Percentiles rank a stretch among this genome's conserved stretches.
These are phyloP conservation scores for Tulasnella calospora DNA, from an alignment of 768 basidiomycete species.

Conservation along the genomic window DNA sequence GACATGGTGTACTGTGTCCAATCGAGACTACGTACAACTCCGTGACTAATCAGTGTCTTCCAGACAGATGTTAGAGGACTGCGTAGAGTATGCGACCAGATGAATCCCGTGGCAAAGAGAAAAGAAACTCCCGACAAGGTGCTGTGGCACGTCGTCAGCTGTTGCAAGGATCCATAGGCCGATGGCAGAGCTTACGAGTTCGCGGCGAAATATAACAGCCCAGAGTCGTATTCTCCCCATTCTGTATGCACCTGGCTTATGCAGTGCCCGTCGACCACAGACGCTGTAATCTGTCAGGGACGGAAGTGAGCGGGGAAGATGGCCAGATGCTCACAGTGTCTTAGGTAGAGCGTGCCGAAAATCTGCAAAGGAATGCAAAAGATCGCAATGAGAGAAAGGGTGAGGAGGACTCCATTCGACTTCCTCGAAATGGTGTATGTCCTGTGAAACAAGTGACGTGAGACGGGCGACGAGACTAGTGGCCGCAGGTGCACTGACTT, in stretches of 20 bases:
- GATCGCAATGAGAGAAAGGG: slow-evolving; percentile 10
- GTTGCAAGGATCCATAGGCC: not conserved
- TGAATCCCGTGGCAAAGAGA: not conserved
- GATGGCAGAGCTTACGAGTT: not conserved
- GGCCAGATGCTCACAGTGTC: not conserved
- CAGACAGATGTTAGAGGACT: not conserved
- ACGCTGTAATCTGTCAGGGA: not conserved
- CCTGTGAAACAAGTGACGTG: not conserved
- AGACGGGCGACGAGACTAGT: no score
- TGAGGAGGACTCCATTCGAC: slow-evolving; percentile 8
- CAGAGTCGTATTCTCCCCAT: slow-evolving; percentile 12
- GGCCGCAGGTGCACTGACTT: not conserved
- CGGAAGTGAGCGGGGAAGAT: not conserved
- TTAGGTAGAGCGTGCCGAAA: slow-evolving; percentile 6
- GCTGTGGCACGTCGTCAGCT: not conserved
- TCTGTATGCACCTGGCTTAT: not conserved
- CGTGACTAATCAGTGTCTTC: not conserved
- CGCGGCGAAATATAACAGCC: slow-evolving; percentile 8
- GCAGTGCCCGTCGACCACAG: not conserved
- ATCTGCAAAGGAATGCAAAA: slow-evolving; percentile 10
- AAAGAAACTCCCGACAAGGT: not conserved
- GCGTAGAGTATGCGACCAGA: not conserved
- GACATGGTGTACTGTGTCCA: not conserved
- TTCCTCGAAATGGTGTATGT: slow-evolving; percentile 3
- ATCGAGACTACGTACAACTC: not conserved